Conservation (phyloP, 2,329 filamentous ascomycete species). For the Arthrobotrys entomopaga region DNA sequence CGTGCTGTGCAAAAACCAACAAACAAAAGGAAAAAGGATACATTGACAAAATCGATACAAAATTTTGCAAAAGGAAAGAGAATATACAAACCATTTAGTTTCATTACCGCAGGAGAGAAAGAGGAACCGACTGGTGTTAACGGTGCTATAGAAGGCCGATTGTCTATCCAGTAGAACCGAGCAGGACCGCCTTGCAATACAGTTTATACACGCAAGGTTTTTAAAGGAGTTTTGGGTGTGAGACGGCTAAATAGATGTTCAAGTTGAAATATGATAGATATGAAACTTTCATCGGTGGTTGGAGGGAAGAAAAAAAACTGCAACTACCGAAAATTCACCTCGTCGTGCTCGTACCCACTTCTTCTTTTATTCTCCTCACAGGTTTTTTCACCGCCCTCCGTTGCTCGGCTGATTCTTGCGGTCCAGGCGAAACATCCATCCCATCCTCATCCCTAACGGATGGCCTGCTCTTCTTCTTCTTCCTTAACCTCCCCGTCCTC, state of each 20-base stretch:
- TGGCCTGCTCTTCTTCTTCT: slow-evolving; percentile 47
- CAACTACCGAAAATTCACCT: background rate
- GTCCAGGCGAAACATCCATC: slow-evolving; percentile 50
- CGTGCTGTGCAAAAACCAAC: slow-evolving; percentile 27
- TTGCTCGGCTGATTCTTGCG: slow-evolving; percentile 40
- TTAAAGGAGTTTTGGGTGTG: background rate
- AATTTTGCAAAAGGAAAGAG: slow-evolving; percentile 9
- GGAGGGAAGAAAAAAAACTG: slow-evolving; percentile 1
- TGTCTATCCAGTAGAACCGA: slow-evolving; percentile 42
- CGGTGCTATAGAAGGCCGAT: background rate
- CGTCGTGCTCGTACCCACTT: slow-evolving; percentile 22
- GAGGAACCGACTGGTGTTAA: slow-evolving; percentile 29
- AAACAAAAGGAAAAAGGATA: slow-evolving; percentile 27
- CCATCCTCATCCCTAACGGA: slow-evolving; percentile 36
- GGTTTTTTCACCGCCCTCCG: slow-evolving; percentile 49
- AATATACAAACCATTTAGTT: slow-evolving; percentile 39
- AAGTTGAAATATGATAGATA: background rate
- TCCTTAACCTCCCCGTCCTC: slow-evolving; percentile 47
- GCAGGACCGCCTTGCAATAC: slow-evolving; percentile 38
- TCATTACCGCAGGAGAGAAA: slow-evolving; percentile 8
- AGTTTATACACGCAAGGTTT: slow-evolving; percentile 5
- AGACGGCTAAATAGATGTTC: background rate
- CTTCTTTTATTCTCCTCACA: slow-evolving; percentile 50
- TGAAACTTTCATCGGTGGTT: background rate
- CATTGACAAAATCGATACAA: slow-evolving; percentile 17